These are phyloP conservation scores for Colletotrichum kahawae DNA, from an alignment of 2,329 filamentous ascomycete genomes.

Conservation along the genomic window DNA sequence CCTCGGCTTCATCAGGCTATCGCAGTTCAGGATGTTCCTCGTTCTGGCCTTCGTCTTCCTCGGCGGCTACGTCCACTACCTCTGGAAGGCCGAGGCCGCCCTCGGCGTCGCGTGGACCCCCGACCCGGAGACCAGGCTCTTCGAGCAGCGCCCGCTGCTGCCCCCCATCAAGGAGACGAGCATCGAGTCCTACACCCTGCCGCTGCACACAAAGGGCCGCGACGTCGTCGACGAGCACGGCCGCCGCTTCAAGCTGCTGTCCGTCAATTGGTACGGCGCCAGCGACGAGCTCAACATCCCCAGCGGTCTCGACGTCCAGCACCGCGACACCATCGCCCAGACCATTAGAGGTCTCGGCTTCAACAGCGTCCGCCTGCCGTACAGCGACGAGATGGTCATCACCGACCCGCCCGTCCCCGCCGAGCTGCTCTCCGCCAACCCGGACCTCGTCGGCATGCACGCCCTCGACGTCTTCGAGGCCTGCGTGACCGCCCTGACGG, in stretches of 20 bases:
- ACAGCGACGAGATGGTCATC: constrained; percentile 71
- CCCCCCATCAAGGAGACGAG: constrained; percentile 46
- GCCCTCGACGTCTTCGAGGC: constrained; percentile 68
- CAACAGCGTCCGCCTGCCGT: constrained; percentile 73
- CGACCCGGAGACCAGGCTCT: constrained; percentile 49
- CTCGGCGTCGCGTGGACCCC: constrained; percentile 54
- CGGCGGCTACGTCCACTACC: constrained; percentile 42
- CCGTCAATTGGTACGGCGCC: constrained; percentile 75
- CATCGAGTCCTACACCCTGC: constrained; percentile 57
- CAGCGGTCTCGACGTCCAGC: constrained; percentile 66
- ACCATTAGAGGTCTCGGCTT: constrained; percentile 68
- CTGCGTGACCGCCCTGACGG: constrained; percentile 63
- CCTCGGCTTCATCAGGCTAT: constrained; percentile 12
- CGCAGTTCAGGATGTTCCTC: constrained; percentile 39
- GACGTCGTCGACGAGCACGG: constrained; percentile 63
- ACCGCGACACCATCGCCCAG: constrained; percentile 64
- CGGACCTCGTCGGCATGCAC: constrained; percentile 59
- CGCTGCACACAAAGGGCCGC: constrained; percentile 63
- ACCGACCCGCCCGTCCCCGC: constrained; percentile 60
- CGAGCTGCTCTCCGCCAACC: constrained; percentile 60
- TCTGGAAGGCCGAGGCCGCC: constrained; percentile 50
- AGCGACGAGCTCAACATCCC: constrained; percentile 71
- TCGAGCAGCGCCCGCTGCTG: constrained; percentile 53
- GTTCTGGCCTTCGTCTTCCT: constrained; percentile 39
- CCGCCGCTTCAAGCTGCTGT: constrained; percentile 65